Evolutionary conservation across 192 early-diverging fungal species (phyloP).

Genomic region (Physocladia obscura): DNA sequence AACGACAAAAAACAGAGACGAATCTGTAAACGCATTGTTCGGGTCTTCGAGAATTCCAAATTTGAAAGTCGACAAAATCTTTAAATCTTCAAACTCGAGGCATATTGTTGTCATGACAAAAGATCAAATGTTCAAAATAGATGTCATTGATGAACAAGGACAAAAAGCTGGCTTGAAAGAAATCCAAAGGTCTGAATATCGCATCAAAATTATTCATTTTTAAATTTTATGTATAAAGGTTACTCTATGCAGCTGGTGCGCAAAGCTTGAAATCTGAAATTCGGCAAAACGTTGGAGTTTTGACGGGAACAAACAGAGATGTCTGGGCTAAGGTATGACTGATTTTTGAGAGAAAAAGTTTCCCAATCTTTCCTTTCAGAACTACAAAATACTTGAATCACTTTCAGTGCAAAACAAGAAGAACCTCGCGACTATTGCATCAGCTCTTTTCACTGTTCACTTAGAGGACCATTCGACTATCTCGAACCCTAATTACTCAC

Average conservation of each 20-base stretch:
- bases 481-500: slow-evolving; percentile 60
- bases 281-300: slow-evolving; percentile 69
- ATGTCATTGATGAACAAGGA: slow-evolving; percentile 71
- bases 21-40: too few relatives aligned
- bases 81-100: slow-evolving; percentile 62
- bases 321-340: slow-evolving; percentile 63
- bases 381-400: slow-evolving; percentile 22
- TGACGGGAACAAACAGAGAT: slow-evolving; percentile 84
- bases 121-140: slow-evolving; percentile 80
- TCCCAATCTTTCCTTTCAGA: slow-evolving; percentile 47
- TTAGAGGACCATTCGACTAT: slow-evolving; percentile 76
- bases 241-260: slow-evolving; percentile 38
- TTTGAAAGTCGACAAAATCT: slow-evolving; percentile 63
- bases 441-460: slow-evolving; percentile 83
- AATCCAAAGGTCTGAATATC: slow-evolving; percentile 34
- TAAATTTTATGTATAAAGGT: too few relatives aligned
- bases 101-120: slow-evolving; percentile 85
- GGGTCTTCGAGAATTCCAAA: slow-evolving; percentile 70
- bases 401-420: slow-evolving; percentile 47
- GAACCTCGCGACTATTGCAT: slow-evolving; percentile 65
- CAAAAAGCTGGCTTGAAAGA: slow-evolving; percentile 57
- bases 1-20: background rate
- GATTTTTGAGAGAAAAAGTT: background rate
- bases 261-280: slow-evolving; percentile 34
- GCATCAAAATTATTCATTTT: too few relatives aligned